Conservation (phyloP, 352 stramenopile genomes). For the Nannochloropsis limnetica region DNA sequence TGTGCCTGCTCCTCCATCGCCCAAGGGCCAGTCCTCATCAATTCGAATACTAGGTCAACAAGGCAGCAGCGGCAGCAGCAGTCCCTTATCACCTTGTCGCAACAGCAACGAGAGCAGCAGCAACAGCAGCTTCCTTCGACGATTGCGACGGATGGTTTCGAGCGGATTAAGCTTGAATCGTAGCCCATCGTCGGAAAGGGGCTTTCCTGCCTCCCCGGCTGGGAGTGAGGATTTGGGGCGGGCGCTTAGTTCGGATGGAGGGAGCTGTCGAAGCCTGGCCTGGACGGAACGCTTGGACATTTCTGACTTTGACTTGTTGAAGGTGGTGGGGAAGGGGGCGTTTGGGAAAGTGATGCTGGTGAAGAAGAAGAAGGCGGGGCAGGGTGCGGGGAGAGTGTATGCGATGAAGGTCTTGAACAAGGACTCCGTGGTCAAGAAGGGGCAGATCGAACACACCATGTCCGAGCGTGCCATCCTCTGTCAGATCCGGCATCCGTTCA, state of each 20-base stretch:
- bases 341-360: conserved; percentile 93
- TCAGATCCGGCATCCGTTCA: conserved; percentile 80
- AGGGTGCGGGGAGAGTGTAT: conserved; percentile 70
- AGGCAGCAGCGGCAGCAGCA: background rate
- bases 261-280: conserved; percentile 3
- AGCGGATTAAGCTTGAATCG: conserved; percentile 6
- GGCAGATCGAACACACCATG: conserved; percentile 82
- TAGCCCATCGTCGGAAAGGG: background rate
- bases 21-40: background rate
- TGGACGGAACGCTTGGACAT: conserved; percentile 50
- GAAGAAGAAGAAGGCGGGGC: conserved; percentile 64
- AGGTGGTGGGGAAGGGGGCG: conserved; percentile 84
- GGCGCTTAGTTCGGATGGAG: background rate
- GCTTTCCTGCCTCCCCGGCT: background rate
- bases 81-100: background rate
- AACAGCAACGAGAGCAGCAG: background rate
- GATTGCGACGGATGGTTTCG: background rate
- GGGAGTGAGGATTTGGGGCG: background rate
- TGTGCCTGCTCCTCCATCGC: background rate
- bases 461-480: conserved; percentile 75
- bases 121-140: background rate
- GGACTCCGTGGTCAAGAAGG: conserved; percentile 74
- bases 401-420: conserved; percentile 87
- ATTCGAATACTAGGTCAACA: background rate
- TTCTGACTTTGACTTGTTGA: conserved; percentile 85